These are phyloP conservation scores for Lentinula raphanica DNA, from an alignment of 768 basidiomycete species.

Conservation along the genomic window DNA sequence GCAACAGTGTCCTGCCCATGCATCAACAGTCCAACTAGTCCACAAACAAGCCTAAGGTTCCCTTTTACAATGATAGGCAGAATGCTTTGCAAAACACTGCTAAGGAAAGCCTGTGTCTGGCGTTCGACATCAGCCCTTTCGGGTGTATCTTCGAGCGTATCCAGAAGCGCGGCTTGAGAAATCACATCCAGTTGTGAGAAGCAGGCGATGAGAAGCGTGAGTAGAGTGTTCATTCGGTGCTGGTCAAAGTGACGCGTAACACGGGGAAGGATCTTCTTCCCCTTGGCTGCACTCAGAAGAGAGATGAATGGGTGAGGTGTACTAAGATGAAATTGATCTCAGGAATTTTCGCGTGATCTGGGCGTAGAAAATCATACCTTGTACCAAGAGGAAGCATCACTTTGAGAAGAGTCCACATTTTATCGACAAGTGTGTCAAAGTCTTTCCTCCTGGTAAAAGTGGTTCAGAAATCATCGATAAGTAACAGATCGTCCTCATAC, in stretches of 20 bases:
- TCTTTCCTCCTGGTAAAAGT: slow-evolving; percentile 44
- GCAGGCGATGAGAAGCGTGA: slow-evolving; percentile 90
- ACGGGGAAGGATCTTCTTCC: slow-evolving; percentile 87
- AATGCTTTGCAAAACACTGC: slow-evolving; percentile 82
- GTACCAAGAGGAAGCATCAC: slow-evolving; percentile 92
- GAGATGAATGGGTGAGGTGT: slow-evolving; percentile 97
- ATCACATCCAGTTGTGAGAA: slow-evolving; percentile 94
- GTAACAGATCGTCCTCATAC: slow-evolving; percentile 27
- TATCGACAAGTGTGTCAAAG: slow-evolving; percentile 54
- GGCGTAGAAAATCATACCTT: slow-evolving; percentile 51
- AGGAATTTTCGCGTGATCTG: neutral
- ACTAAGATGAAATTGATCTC: slow-evolving; percentile 32
- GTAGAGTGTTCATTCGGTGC: slow-evolving; percentile 75
- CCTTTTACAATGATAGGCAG: slow-evolving; percentile 76
- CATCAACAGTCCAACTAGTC: slow-evolving; percentile 77
- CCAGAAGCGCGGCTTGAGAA: slow-evolving; percentile 66
- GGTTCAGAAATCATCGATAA: neutral
- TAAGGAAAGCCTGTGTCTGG: slow-evolving; percentile 88
- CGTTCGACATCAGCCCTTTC: slow-evolving; percentile 69
- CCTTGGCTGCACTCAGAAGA: slow-evolving; percentile 81
- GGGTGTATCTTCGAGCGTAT: slow-evolving; percentile 53
- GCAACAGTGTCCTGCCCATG: slow-evolving; percentile 70
- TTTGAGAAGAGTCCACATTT: slow-evolving; percentile 74
- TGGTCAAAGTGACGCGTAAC: slow-evolving; percentile 78
- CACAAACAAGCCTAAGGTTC: slow-evolving; percentile 76